Evolutionary conservation across 202 grass and related monocot genomes (phyloP).

Genomic region (Bolboschoenoplectus hybrid): DNA sequence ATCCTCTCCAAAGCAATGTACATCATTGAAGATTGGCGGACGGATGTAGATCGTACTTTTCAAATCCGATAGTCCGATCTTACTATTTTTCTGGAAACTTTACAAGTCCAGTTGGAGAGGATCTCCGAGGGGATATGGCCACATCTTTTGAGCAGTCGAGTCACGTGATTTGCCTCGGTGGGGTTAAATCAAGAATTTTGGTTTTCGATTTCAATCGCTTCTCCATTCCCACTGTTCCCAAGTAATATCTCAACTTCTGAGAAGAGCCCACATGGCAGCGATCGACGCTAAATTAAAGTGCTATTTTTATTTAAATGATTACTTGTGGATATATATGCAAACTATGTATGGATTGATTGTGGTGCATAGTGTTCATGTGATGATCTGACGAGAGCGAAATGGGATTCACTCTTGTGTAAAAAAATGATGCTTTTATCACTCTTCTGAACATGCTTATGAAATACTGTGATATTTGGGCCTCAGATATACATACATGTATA

Average conservation of each 20-base stretch:
- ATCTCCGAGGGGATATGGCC: background rate
- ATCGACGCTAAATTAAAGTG: background rate
- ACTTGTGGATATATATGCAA: background rate
- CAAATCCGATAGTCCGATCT: too few relatives aligned
- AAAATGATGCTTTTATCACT: background rate
- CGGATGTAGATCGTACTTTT: background rate
- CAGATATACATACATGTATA: too few relatives aligned
- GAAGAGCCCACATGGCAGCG: constrained; percentile 1
- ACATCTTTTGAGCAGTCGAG: background rate
- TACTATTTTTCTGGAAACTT: background rate
- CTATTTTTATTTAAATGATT: background rate
- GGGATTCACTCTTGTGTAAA: background rate
- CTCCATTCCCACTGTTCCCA: background rate
- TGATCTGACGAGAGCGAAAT: background rate
- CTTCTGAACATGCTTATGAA: background rate
- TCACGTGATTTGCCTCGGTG: constrained; percentile 4
- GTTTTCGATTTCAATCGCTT: background rate
- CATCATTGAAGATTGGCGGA: background rate
- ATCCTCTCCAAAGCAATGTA: background rate
- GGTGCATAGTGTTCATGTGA: background rate
- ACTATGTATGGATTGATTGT: background rate
- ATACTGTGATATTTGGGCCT: too few relatives aligned
- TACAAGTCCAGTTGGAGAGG: background rate
- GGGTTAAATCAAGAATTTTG: constrained; percentile 6
- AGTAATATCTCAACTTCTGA: background rate